Conservation (phyloP, 73 alveolate species). For the Tetrahymena malaccensis region DNA sequence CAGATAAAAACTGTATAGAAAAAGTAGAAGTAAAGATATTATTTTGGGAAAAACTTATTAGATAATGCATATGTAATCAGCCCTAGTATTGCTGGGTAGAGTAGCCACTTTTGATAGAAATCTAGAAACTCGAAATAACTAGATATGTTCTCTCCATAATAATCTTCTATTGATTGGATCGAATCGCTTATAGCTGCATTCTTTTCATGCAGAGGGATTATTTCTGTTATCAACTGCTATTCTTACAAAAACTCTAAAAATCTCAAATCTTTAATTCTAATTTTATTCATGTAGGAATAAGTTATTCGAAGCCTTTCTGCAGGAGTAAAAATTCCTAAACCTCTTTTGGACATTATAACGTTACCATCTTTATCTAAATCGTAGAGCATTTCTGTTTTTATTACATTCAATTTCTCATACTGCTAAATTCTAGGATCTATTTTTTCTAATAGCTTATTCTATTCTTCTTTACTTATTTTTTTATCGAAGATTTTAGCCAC, state of each 20-base stretch:
- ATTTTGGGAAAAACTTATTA: not conserved
- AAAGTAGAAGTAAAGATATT: not conserved
- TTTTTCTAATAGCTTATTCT: not conserved
- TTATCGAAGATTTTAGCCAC: not conserved
- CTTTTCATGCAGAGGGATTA: not conserved
- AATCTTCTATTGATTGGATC: slow-evolving; percentile 22
- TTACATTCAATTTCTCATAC: not conserved
- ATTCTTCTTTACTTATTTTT: not conserved
- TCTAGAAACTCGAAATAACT: slow-evolving; percentile 50
- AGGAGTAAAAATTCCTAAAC: not conserved
- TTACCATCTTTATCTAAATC: not conserved
- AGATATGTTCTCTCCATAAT: slow-evolving; percentile 64
- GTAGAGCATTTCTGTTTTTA: not conserved
- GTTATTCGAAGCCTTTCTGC: not conserved
- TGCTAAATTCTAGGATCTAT: not conserved
- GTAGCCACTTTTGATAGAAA: not conserved
- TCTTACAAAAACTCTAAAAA: not conserved
- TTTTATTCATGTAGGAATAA: not conserved
- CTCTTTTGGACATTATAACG: not conserved
- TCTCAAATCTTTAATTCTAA: not conserved
- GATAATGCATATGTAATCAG: not conserved
- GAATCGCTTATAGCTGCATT: not conserved
- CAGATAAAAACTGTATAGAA: not conserved
- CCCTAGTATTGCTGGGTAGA: not conserved
- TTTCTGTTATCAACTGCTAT: not conserved